phyloP scores from a whole-genome alignment of 78 protist species.

The Dictyostelium intermedium region DNA sequence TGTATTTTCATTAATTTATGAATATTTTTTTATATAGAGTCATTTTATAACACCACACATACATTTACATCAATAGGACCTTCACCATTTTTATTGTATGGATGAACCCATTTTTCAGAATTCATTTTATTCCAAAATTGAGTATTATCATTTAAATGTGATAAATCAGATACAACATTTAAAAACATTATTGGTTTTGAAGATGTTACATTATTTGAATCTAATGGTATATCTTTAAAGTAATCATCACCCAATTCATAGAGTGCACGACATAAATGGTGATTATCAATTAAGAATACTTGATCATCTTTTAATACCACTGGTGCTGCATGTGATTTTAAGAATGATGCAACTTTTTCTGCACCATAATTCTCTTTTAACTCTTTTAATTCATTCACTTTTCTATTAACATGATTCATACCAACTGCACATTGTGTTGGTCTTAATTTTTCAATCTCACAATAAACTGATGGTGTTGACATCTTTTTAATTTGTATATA shows the following conservation, averaged over 20 bases:
- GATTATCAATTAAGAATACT: constrained; percentile 63
- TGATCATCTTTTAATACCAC: constrained; percentile 24
- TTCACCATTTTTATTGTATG: constrained; percentile 66
- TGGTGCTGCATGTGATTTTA: constrained; percentile 62
- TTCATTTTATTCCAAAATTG: constrained; percentile 62
- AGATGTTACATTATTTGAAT: not conserved
- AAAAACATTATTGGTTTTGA: constrained; percentile 32
- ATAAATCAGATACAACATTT: constrained; percentile 41
- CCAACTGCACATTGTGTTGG: constrained; percentile 82
- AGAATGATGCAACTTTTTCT: constrained; percentile 23
- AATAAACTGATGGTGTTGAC: not conserved
- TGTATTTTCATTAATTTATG: not conserved
- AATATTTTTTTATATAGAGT: no score
- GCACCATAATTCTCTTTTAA: constrained; percentile 15
- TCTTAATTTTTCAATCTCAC: constrained; percentile 39
- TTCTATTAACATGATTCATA: constrained; percentile 60
- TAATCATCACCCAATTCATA: constrained; percentile 55
- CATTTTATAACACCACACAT: no score
- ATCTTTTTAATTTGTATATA: not conserved
- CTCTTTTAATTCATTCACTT: constrained; percentile 21
- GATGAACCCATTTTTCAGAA: constrained; percentile 64
- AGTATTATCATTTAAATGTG: not conserved
- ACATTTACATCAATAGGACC: constrained; percentile 34
- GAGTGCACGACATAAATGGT: constrained; percentile 72
- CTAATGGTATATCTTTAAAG: constrained; percentile 33